Base-by-base conservation (phyloP, 176 grass and related monocot genomes). In the Hsuehochloa calcarea region DNA sequence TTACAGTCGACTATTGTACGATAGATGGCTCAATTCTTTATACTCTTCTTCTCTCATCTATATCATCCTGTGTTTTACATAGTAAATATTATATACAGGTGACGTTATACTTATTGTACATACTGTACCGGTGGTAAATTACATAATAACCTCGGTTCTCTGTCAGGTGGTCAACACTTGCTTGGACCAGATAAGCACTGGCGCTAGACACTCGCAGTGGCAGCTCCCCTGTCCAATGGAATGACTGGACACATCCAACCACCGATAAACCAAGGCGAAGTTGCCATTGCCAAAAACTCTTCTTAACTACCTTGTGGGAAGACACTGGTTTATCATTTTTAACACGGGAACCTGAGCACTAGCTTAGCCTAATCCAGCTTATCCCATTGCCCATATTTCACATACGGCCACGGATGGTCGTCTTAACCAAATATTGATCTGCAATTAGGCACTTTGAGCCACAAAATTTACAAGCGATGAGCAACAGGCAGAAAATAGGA, bases 241-340 rank as follows among this genome's bases (percentile, higher is more conserved):
- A 20, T 40, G 68, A 50, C 68, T 8, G 29, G 34, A 20, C 66
- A 5, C 7, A 8, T 43, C 87, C 87, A 84, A 51, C 74, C 38
- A 69, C 10, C 8, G 22, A 8, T 4, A 50, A 76, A 68, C 19
- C 35, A 47, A 14, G 44, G 6, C 41, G 15, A 4, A 54, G 45
- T 15, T 29, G 77, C 3, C 86, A 88, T n/a, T 59, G 54, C 64
- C 45, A 16, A 82, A 55, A 38, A 45, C 68, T 67, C 81, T 72
- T 54, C n/a, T n/a, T n/a, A n/a, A 59, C 73, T 69, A 26, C 5
- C 11, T 3, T 10, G 7, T 59, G 47, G 37, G 5, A 46, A 16
- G 52, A 34, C 38, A 8, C 35, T 35, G 20, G 35, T 11, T 37
- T 17, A 11, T 31, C 51, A 31, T 58, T 26, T 22, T 61, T 72